A percentile compares a stretch with the other conserved stretches of the same genome.
Evolutionary conservation across 2,329 filamentous ascomycete species (phyloP).

Genomic region (Lasiodiplodia gonubiensis): DNA sequence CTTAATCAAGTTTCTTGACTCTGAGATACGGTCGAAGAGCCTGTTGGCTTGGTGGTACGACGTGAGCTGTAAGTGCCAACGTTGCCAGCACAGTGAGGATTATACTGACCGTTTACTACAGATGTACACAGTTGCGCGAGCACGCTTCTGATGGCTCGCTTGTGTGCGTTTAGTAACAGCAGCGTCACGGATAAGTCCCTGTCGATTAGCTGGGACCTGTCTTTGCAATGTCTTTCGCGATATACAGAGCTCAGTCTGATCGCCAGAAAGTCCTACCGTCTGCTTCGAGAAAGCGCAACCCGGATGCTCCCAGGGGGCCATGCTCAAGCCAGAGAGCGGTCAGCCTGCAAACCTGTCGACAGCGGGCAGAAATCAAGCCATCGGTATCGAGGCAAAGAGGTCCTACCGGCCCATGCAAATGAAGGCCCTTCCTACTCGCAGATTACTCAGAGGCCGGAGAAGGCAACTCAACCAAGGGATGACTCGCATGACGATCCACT

Average conservation of each 20-base stretch:
- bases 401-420: no score
- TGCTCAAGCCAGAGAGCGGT: not conserved
- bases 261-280: not conserved
- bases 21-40: not conserved
- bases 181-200: not conserved
- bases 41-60: conserved; percentile 1
- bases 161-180: not conserved
- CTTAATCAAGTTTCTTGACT: not conserved
- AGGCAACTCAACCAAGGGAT: not conserved
- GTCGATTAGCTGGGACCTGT: not conserved
- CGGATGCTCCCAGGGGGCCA: not conserved
- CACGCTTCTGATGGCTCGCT: not conserved
- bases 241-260: not conserved
- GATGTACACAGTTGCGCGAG: not conserved
- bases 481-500: not conserved
- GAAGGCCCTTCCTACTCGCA: not conserved
- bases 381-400: not conserved
- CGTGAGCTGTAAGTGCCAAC: not conserved
- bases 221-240: not conserved
- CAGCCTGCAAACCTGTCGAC: not conserved
- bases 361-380: not conserved
- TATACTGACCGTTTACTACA: not conserved
- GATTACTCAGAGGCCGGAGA: not conserved
- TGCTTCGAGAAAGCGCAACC: not conserved
- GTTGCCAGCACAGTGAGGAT: not conserved